Evolutionary conservation across 169 alveolate genomes (phyloP), one percentile per base, ranked within the genome.

Genomic region (Eimeria acervulina): DNA sequence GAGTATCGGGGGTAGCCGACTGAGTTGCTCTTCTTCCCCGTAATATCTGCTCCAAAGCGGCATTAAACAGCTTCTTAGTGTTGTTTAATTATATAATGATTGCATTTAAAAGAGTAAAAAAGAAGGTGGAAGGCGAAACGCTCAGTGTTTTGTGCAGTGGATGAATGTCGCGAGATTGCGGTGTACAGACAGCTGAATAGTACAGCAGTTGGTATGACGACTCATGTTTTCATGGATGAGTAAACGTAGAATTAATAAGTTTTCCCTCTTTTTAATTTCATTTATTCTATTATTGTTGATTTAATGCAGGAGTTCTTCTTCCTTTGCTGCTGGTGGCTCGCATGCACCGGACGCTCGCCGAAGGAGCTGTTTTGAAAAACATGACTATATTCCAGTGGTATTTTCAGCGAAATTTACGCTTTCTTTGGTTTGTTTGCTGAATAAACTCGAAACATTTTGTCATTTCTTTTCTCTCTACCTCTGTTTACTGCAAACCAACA

Each of bases 271-370:
- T 4, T 33, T n/a, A 68, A 68, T 68, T 68, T 68, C 15, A 68
- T 33, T 68, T n/a, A 68, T 33, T 68, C n/a, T n/a, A 68, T 68
- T 33, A 68, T 13, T 74, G 31, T 74, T 36, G 52, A 74, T 74
- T 51, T 33, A 51, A 12, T 74, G 52, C 44, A 28, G 51, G 28
- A 13, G 51, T 38, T 74, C 33, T 8, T 74, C 28, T 13, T 47
- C 55, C 5, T 7, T 7, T 47, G 55, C 12, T 47, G 55, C 55
- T 47, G 55, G 42, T 42, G 51, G 85, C 85, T 15, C 85, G 33
- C 85, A 63, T 63, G 74, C 28, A 31, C 85, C 40, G 42, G 33
- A 23, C 85, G 85, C 85, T 74, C 85, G 51, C 85, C 33, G 52
- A 28, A n/a, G n/a, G n/a, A n/a, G 23, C 44, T 31, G 52, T 31